Base-by-base conservation (phyloP, 2,329 filamentous ascomycete genomes). In the Colletotrichum nymphaeae region DNA sequence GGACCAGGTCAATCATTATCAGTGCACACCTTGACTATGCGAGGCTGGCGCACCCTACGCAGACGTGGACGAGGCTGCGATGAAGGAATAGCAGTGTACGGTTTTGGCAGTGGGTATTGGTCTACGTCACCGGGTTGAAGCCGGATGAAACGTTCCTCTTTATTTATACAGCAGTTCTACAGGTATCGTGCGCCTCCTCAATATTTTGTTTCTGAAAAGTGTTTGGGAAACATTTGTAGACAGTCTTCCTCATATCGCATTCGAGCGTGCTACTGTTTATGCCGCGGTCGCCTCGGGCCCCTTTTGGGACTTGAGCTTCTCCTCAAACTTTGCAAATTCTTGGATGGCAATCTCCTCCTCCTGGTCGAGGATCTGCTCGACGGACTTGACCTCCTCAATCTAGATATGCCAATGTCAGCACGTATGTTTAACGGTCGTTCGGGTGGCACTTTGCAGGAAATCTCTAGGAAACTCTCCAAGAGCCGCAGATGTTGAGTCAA, bases 261-360 rank as follows among this genome's bases (percentile, higher is more conserved):
- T 22, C 22, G n/a, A 6, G 6, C 26, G 5, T 16, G 19, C 8
- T 22, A 9, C 22, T 14, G 2, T n/a, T 22, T 35, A 74, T 1
- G 69, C 69, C 19, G 73, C 73, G 7, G 62, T 66, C 5, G 69
- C 69, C 49, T 74, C 59, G n/a, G 53, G 37, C 16, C 84, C 84
- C 79, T 88, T 89, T 76, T 91, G 88, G 74, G 86, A 84, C 80
- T 86, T 88, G 69, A 91, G 82, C 83, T 91, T 98, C 86, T 98
- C 94, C 82, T 98, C 96, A 80, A 98, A 98, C 83, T 94, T 97
- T 76, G 93, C 94, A 84, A 99, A 98, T 80, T 98, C 96, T 77
- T 92, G 85, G 79, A 96, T 84, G 0, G 95, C 91, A 76, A 98
- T 90, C 83, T 97, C 94, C 81, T 98, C 97, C 84, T 98, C 97